phyloP scores from a whole-genome alignment of 1,139 yeast genomes.

The Waltiozyma sp. region DNA sequence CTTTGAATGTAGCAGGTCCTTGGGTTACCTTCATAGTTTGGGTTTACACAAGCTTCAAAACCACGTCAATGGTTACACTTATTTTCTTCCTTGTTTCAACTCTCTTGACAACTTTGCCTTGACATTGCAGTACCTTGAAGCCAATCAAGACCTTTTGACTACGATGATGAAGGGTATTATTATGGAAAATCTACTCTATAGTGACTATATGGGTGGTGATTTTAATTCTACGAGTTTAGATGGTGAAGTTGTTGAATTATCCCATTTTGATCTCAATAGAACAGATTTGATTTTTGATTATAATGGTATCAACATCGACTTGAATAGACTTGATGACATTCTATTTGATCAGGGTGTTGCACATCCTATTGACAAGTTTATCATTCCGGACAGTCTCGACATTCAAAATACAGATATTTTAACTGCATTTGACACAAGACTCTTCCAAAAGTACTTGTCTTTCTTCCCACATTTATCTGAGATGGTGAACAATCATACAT shows the following conservation, averaged over 20 bases:
- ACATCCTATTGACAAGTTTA: constrained; percentile 51
- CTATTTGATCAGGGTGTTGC: constrained; percentile 79
- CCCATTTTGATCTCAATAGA: constrained; percentile 3
- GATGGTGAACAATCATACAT: constrained; percentile 33
- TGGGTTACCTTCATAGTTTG: constrained; percentile 39
- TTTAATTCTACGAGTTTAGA: constrained; percentile 25
- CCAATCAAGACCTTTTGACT: constrained; percentile 39
- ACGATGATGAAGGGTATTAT: constrained; percentile 47
- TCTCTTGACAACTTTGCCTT: constrained; percentile 67
- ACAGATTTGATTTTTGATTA: constrained; percentile 18
- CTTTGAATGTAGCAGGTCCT: constrained; percentile 39
- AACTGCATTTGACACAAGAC: constrained; percentile 31
- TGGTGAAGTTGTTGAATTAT: constrained; percentile 20
- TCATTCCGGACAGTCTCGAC: constrained; percentile 46
- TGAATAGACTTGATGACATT: constrained; percentile 47
- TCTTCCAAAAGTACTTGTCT: constrained; percentile 39
- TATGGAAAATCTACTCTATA: constrained; percentile 53
- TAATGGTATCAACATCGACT: constrained; percentile 16
- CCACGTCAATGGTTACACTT: constrained; percentile 54
- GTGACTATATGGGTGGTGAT: constrained; percentile 36
- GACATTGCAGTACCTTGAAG: constrained; percentile 45
- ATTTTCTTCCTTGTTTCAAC: constrained; percentile 66
- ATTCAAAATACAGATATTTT: constrained; percentile 51
- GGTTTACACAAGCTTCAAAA: constrained; percentile 32
- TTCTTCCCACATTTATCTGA: constrained; percentile 17